These are phyloP conservation scores for Talaromyces atroroseus DNA, from an alignment of 2,329 filamentous ascomycete species.

Conservation along the genomic window DNA sequence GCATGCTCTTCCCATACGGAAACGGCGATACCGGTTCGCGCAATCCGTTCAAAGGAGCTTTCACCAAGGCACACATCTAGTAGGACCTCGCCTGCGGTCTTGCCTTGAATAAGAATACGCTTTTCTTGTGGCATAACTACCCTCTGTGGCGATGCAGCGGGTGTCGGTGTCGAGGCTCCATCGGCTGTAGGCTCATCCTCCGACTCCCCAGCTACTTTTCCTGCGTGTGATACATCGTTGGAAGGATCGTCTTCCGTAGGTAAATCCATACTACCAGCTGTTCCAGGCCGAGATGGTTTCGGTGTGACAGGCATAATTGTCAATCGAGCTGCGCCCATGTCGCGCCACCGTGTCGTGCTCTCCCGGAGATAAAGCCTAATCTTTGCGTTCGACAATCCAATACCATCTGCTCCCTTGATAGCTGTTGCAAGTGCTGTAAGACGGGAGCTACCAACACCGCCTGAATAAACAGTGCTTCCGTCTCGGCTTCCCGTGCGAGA, in stretches of 20 bases:
- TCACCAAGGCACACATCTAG: constrained; percentile 82
- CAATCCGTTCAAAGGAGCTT: constrained; percentile 77
- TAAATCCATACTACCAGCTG: constrained; percentile 43
- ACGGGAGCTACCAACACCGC: constrained; percentile 45
- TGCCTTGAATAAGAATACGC: constrained; percentile 71
- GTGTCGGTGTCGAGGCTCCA: constrained; percentile 17
- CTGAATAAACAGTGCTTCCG: constrained; percentile 55
- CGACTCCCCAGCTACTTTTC: constrained; percentile 1
- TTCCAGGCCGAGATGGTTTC: constrained; percentile 26
- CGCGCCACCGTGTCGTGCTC: constrained; percentile 74
- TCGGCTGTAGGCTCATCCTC: constrained; percentile 7
- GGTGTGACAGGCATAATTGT: constrained; percentile 64
- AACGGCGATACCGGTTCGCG: constrained; percentile 78
- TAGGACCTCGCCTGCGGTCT: constrained; percentile 61
- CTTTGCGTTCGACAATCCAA: constrained; percentile 66
- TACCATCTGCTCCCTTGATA: constrained; percentile 54
- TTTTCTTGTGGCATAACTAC: constrained; percentile 67
- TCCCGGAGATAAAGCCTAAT: constrained; percentile 81
- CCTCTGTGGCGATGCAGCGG: constrained; percentile 31
- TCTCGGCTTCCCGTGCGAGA: constrained; percentile 50
- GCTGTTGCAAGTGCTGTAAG: constrained; percentile 46
- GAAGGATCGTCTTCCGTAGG: constrained; percentile 33
- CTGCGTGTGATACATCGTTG: not conserved
- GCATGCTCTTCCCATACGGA: constrained; percentile 79
- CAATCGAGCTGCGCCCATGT: constrained; percentile 77